Percentiles rank a stretch among this genome's conserved stretches.
Conservation (phyloP, 2,329 filamentous ascomycete genomes). For the Clonostachys solani region DNA sequence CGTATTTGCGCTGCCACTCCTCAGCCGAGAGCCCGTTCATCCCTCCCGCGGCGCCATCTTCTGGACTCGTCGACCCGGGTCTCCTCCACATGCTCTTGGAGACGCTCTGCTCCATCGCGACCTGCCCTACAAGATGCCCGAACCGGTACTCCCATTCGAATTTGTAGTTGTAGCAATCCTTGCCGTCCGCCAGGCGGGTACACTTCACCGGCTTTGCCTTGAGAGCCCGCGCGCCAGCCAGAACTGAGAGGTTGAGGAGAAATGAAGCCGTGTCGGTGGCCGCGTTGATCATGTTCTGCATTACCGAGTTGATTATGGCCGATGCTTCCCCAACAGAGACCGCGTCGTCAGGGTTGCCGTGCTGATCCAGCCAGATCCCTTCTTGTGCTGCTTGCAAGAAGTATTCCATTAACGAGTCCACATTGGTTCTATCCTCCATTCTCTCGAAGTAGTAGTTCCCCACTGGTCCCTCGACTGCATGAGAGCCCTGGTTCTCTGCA, state of each 20-base stretch:
- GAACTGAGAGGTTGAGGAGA: slow-evolving; percentile 53
- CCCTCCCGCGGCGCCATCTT: slow-evolving; percentile 5
- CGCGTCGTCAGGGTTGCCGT: slow-evolving; percentile 33
- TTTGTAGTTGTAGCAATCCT: slow-evolving; percentile 39
- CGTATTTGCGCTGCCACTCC: slow-evolving; percentile 49
- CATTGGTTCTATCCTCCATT: slow-evolving; percentile 44
- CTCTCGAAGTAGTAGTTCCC: slow-evolving; percentile 24
- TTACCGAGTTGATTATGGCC: slow-evolving; percentile 47
- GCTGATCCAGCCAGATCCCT: slow-evolving; percentile 46
- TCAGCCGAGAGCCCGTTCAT: slow-evolving; percentile 20
- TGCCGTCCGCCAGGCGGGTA: slow-evolving; percentile 36
- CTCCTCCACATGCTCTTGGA: slow-evolving; percentile 35
- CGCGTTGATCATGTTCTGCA: slow-evolving; percentile 46
- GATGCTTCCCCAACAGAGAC: slow-evolving; percentile 48
- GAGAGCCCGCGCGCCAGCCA: slow-evolving; percentile 49
- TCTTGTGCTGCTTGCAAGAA: slow-evolving; percentile 46
- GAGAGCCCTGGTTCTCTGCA: too few species aligned
- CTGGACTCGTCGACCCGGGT: slow-evolving; percentile 4
- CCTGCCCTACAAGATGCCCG: slow-evolving; percentile 46
- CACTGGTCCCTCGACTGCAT: too few species aligned
- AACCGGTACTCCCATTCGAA: slow-evolving; percentile 53
- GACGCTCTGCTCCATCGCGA: slow-evolving; percentile 46
- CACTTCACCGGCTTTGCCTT: slow-evolving; percentile 34
- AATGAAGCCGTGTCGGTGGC: slow-evolving; percentile 50
- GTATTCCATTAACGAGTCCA: slow-evolving; percentile 51